Percentiles rank a stretch among this genome's conserved stretches.
phyloP scores from a whole-genome alignment of 1,284 basidiomycete genomes.

The Trichosporon sp. region DNA sequence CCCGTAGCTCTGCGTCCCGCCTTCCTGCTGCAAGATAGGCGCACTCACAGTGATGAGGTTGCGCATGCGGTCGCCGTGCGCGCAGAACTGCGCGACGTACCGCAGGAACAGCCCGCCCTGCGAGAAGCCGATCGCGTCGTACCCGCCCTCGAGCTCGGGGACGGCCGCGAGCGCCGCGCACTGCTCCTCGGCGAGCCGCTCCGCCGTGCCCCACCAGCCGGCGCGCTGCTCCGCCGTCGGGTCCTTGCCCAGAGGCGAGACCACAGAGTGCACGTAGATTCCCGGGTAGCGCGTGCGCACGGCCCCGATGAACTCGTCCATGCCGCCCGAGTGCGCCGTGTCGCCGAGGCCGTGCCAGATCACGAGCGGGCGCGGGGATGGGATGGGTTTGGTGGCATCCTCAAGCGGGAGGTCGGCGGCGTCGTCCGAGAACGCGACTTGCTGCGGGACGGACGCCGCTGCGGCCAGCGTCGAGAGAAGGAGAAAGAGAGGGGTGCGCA shows the following conservation, averaged over 20 bases:
- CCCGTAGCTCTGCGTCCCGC: neutral
- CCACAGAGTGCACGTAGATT: conserved; percentile 79
- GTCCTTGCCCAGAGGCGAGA: conserved; percentile 62
- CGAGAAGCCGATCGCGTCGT: conserved; percentile 87
- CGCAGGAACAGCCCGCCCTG: conserved; percentile 93
- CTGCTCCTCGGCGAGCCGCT: conserved; percentile 24
- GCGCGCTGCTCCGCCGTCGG: conserved; percentile 66
- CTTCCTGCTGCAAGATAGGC: neutral
- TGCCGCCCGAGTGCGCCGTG: conserved; percentile 51
- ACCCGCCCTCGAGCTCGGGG: conserved; percentile 42
- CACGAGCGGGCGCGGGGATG: conserved; percentile 63
- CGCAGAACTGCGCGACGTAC: conserved; percentile 80
- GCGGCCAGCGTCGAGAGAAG: conserved; percentile 1
- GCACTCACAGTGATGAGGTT: conserved; percentile 73
- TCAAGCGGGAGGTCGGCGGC: neutral
- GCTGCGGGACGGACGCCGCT: neutral
- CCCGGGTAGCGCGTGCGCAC: conserved; percentile 71
- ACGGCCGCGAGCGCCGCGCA: conserved; percentile 13
- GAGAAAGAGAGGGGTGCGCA: neutral
- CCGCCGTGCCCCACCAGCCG: conserved; percentile 55
- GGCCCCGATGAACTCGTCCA: conserved; percentile 60
- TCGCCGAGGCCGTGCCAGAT: conserved; percentile 93
- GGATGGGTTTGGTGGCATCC: neutral
- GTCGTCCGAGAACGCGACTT: neutral
- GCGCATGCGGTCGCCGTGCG: conserved; percentile 62